Conservation (phyloP, 345 rosid genomes). For the Populus tremula region DNA sequence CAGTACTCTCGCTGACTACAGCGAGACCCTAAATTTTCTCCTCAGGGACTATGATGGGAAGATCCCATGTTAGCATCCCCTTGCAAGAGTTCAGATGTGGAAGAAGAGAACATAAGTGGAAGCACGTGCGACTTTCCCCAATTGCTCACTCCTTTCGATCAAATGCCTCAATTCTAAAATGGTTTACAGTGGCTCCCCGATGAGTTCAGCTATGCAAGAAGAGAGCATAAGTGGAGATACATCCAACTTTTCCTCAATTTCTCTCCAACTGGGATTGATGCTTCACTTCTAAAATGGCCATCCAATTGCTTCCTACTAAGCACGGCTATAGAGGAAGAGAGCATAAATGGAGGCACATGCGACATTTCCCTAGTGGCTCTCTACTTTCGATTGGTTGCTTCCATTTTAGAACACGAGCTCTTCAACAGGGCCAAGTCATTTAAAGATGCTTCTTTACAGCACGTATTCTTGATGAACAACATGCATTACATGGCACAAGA, state of each 20-base stretch:
- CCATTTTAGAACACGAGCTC: slow-evolving; percentile 65
- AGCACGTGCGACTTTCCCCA: too few relatives aligned
- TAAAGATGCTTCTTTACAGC: slow-evolving; percentile 58
- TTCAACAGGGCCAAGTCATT: slow-evolving; percentile 59
- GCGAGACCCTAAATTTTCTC: slow-evolving; percentile 57
- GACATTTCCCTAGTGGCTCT: slow-evolving; percentile 38
- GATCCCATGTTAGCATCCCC: slow-evolving; percentile 36
- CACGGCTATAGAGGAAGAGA: slow-evolving; percentile 35
- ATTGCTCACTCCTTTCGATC: too few relatives aligned
- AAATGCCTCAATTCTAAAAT: too few relatives aligned
- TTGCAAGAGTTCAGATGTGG: slow-evolving; percentile 18
- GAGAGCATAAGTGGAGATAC: too few relatives aligned
- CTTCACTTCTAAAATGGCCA: too few relatives aligned
- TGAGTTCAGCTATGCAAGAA: too few relatives aligned
- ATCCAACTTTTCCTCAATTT: too few relatives aligned
- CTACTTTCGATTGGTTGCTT: slow-evolving; percentile 53
- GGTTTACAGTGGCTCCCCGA: too few relatives aligned
- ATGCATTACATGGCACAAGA: slow-evolving; percentile 81
- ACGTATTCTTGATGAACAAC: slow-evolving; percentile 82
- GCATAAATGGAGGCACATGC: slow-evolving; percentile 23
- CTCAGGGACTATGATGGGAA: slow-evolving; percentile 43
- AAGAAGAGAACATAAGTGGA: too few relatives aligned
- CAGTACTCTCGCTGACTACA: slow-evolving; percentile 59
- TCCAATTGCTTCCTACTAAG: too few relatives aligned
- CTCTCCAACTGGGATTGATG: too few relatives aligned